Percentiles rank a stretch among this genome's conserved stretches.
Evolutionary conservation across 495 filamentous ascomycete genomes (phyloP).

Genomic region (Penicillium bovifimosum): DNA sequence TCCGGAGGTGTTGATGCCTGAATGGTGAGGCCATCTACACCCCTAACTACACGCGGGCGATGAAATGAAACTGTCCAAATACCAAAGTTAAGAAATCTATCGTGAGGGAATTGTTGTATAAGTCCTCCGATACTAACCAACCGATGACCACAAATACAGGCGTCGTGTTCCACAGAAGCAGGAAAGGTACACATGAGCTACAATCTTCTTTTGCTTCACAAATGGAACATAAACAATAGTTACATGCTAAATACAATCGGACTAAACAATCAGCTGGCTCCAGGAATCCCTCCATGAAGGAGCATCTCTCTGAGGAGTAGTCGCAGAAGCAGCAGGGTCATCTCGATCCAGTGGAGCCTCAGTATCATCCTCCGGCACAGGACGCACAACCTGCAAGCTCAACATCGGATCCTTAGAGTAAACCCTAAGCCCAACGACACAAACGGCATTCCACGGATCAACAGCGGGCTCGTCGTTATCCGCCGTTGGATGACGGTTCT

Average conservation of each 20-base stretch:
- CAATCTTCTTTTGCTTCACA: too few species aligned
- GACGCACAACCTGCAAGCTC: slow-evolving; percentile 48
- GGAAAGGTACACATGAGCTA: too few species aligned
- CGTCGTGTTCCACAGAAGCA: too few species aligned
- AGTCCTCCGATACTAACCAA: too few species aligned
- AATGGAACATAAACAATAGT: neutral
- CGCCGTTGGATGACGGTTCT: neutral
- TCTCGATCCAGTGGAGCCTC: slow-evolving; percentile 49
- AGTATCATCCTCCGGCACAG: slow-evolving; percentile 46
- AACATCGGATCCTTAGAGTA: slow-evolving; percentile 57
- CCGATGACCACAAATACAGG: too few species aligned
- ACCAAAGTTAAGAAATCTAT: too few species aligned
- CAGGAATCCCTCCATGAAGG: slow-evolving; percentile 22
- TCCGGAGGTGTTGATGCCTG: too few species aligned
- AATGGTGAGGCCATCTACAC: neutral
- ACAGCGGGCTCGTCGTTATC: slow-evolving; percentile 6
- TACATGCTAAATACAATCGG: neutral
- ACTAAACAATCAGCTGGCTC: neutral
- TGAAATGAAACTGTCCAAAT: neutral
- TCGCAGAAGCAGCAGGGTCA: slow-evolving; percentile 44
- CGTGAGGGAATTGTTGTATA: too few species aligned
- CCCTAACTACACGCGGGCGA: neutral
- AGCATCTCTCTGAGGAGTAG: slow-evolving; percentile 4
- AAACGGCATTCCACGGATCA: slow-evolving; percentile 83
- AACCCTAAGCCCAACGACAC: slow-evolving; percentile 70